Evolutionary conservation across 2,329 filamentous ascomycete species (phyloP).

Genomic region (Teratosphaeria nubilosa): DNA sequence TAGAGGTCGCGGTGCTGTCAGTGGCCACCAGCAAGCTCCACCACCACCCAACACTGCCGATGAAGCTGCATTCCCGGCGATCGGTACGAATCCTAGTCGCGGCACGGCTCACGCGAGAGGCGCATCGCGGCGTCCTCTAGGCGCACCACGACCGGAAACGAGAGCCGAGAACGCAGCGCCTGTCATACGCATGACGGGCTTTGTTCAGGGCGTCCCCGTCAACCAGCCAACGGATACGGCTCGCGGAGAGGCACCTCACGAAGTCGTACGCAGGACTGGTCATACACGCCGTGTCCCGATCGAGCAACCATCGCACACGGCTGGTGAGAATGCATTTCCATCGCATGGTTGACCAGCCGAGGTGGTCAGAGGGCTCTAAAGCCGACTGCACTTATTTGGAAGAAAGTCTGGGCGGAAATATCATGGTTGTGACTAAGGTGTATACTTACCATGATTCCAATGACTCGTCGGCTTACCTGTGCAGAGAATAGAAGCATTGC

Average conservation of each 20-base stretch:
- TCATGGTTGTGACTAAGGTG: neutral
- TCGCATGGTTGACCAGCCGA: neutral
- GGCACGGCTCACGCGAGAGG: neutral
- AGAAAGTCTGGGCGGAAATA: too few species aligned
- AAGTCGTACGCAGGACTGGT: neutral
- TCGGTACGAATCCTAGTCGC: slow-evolving; percentile 53
- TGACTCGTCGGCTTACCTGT: neutral
- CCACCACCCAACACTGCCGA: neutral
- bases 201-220: neutral
- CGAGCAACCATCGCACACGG: neutral
- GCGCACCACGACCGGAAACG: neutral
- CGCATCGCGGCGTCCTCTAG: neutral
- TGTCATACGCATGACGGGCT: neutral
- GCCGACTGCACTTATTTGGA: too few species aligned
- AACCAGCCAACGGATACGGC: neutral
- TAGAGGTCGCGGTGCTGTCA: neutral
- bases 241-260: neutral
- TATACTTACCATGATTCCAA: neutral
- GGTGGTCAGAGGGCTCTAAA: neutral
- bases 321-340: neutral
- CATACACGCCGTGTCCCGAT: neutral
- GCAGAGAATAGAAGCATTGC: neutral
- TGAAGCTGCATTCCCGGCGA: slow-evolving; percentile 29
- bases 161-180: neutral
- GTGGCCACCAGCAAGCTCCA: neutral